Evolutionary conservation across 345 rosid genomes (phyloP).

Genomic region (Populus deltoides): DNA sequence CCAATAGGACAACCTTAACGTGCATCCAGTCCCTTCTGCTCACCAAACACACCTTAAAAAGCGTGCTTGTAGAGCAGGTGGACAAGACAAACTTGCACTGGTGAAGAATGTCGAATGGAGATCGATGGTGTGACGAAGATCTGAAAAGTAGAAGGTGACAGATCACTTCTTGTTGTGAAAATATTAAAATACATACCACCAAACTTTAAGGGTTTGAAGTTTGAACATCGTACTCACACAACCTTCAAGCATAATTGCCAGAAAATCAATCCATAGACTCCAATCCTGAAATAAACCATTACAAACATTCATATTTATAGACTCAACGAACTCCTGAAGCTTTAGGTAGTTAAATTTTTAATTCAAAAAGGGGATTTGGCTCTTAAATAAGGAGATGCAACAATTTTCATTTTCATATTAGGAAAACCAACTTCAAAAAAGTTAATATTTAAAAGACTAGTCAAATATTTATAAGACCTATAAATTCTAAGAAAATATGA

Average conservation of each 20-base stretch:
- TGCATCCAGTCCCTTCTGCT: background rate
- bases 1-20: background rate
- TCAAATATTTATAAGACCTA: background rate
- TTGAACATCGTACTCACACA: background rate
- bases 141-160: background rate
- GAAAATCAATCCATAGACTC: background rate
- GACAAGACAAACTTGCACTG: background rate
- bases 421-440: background rate
- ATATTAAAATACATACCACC: too few relatives aligned
- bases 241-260: background rate
- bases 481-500: background rate
- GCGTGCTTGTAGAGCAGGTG: background rate
- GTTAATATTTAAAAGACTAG: background rate
- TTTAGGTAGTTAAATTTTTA: background rate
- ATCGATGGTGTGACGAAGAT: background rate
- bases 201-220: background rate
- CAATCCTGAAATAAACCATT: background rate
- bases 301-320: background rate
- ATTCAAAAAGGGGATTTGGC: background rate
- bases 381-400: background rate
- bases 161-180: too few relatives aligned
- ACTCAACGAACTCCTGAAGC: background rate
- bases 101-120: background rate
- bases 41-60: background rate
- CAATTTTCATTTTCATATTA: background rate